Evolutionary conservation across 352 stramenopile genomes (phyloP).

Genomic region (Phytopythium cucurbitacearum): DNA sequence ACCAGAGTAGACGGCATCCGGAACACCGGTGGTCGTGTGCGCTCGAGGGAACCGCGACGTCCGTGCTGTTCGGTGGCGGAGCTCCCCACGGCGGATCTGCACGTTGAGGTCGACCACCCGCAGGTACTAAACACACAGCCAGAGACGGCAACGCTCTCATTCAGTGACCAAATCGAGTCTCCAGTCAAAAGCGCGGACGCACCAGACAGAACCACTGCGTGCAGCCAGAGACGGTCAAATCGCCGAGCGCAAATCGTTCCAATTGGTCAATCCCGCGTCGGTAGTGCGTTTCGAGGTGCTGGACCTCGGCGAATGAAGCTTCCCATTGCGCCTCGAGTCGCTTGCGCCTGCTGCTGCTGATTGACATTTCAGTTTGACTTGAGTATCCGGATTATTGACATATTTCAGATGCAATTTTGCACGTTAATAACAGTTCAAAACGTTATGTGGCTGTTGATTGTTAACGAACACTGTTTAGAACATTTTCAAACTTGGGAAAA

Average conservation of each 20-base stretch:
- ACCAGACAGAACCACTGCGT: slow-evolving; percentile 66
- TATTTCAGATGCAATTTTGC: too few relatives aligned
- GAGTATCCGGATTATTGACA: background rate
- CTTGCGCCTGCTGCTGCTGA: slow-evolving; percentile 11
- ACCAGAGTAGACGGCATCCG: slow-evolving; percentile 56
- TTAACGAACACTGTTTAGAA: too few relatives aligned
- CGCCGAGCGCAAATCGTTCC: slow-evolving; percentile 18
- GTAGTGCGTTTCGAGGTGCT: slow-evolving; percentile 31
- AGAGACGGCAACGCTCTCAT: background rate
- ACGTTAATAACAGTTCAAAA: too few relatives aligned
- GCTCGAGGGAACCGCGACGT: slow-evolving; percentile 37
- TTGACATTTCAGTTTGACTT: background rate
- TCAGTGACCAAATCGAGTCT: background rate
- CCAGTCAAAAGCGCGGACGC: slow-evolving; percentile 1
- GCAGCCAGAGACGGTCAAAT: slow-evolving; percentile 36
- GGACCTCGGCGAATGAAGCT: slow-evolving; percentile 45
- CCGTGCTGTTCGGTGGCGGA: slow-evolving; percentile 42
- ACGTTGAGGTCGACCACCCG: slow-evolving; percentile 60
- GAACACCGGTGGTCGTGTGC: slow-evolving; percentile 52
- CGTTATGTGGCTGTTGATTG: too few relatives aligned
- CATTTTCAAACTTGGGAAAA: too few relatives aligned
- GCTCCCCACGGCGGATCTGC: slow-evolving; percentile 69
- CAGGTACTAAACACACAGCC: slow-evolving; percentile 35
- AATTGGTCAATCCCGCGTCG: slow-evolving; percentile 39
- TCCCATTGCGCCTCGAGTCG: slow-evolving; percentile 40